Evolutionary conservation across 83 land plant genomes (phyloP), one percentile per base, ranked within the genome.

Genomic region (Thuja plicata): DNA sequence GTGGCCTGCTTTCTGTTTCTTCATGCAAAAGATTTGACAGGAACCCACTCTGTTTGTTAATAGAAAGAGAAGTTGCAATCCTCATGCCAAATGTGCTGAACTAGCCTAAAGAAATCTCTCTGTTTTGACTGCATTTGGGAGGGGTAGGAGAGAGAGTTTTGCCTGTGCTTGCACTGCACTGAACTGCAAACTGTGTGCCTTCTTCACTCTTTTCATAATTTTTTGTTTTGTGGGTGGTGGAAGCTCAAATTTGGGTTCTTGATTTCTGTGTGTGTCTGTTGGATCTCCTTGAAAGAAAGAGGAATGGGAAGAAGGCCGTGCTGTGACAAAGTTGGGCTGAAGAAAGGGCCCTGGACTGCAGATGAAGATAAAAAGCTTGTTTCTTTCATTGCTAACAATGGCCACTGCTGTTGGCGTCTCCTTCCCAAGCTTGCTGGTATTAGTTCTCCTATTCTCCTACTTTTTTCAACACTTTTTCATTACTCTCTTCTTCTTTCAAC

Each of bases 361-460:
- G 91, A 90, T 38, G 91, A 90, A 55, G 91, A 90, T 45, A 86
- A 78, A 86, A 90, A 90, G 87, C 87, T 90, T 10, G 60, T 90
- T 30, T 40, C 84, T 86, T 90, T 90, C 89, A 89, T 90, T 15
- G 30, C 85, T 1, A 73, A 21, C 87, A 52, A 90, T 71, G 91
- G 91, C 79, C 87, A 88, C 12, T 62, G 88, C 38, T 90, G 91
- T 87, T 90, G 91, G 91, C 78, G 91, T 1, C 86, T 81, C 8
- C 91, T 90, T 86, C 91, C 91, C 30, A 89, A 90, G 81, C 91
- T 90, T 71, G 91, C 91, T 11, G 91, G 91, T 83, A 83, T 45
- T 27, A 19, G 0, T 12, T 48, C 50, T 46, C 1, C 7, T 19
- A 43, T 83, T 83, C 1, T 6, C 32, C 1, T 50, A 2, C 73